Evolutionary conservation across 2,329 filamentous ascomycete genomes (phyloP), one percentile per base, ranked within the genome.

Genomic region (Colletotrichum sp.): DNA sequence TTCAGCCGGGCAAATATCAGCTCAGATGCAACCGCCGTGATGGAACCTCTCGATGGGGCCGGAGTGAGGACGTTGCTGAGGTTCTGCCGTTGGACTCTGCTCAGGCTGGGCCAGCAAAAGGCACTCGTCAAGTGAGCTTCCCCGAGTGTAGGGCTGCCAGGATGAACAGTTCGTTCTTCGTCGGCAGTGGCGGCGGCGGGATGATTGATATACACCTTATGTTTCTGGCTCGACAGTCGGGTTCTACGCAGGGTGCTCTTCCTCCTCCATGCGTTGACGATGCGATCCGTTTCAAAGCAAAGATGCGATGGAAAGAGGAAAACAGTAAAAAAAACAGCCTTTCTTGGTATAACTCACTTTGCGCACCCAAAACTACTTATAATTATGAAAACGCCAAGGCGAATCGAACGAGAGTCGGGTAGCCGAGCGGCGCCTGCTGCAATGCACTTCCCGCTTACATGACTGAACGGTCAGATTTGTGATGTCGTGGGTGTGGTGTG

Each of bases 391-490:
- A 16, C 13, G 36, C 43, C 43, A 26, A 43, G 30, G 61, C 18
- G n/a, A 36, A 67, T 56, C 24, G 32, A 38, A 48, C 21, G 43
- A 34, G 21, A 48, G 9, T 71, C 61, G 52, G n/a, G 61, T 55
- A 15, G 68, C 68, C 43, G 48, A 55, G 24, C 58, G 13, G 15
- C 32, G 43, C 43, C 43, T 48, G 43, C 43, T 21, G 55, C 34
- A 32, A 70, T 38, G 58, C 72, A 62, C n/a, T 66, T 72, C 36
- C 65, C 34, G 64, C 70, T 73, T 69, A 75, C 70, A 73, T 43
- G 38, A 43, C 38, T 73, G 26, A 71, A 71, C 58, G 48, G 61
- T 70, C 58, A 70, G 56, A 32, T 38, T 52, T 43, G 26, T 32
- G 32, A 16, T 18, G 56, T 52, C 43, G 64, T 65, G 55, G 34